A percentile compares a stretch with the other conserved stretches of the same genome.
Conservation (phyloP, 345 rosid species). For the Geranium rotundifolium region DNA sequence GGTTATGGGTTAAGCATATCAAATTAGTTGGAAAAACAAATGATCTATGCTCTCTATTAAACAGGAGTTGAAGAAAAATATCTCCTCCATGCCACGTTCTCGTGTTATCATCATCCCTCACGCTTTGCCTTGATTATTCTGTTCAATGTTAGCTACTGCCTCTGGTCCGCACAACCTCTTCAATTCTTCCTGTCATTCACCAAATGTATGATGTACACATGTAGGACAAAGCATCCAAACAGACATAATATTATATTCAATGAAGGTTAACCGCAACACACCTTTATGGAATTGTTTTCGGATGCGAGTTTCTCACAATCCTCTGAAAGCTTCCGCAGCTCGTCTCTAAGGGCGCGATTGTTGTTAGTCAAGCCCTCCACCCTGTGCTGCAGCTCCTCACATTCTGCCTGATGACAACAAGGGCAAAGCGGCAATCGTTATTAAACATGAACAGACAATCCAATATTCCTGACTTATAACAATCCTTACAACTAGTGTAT, state of each 20-base stretch:
- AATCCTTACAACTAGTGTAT: too few relatives aligned
- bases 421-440: too few relatives aligned
- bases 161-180: slow-evolving; percentile 59
- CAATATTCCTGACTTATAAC: too few relatives aligned
- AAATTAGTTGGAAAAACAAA: background rate
- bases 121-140: slow-evolving; percentile 9
- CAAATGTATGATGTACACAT: background rate
- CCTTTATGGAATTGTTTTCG: slow-evolving; percentile 82
- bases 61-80: background rate
- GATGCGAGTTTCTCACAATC: slow-evolving; percentile 85
- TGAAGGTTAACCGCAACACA: slow-evolving; percentile 3
- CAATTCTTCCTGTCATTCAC: slow-evolving; percentile 62
- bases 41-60: background rate
- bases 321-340: slow-evolving; percentile 66
- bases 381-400: slow-evolving; percentile 78
- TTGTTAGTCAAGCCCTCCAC: slow-evolving; percentile 58
- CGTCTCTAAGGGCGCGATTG: slow-evolving; percentile 59
- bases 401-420: slow-evolving; percentile 49
- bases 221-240: background rate
- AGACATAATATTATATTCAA: too few relatives aligned
- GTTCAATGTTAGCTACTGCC: slow-evolving; percentile 55
- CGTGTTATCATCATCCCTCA: background rate
- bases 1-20: background rate
- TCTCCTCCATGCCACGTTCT: background rate
- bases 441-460: too few relatives aligned